A percentile compares a stretch with the other conserved stretches of the same genome.
Evolutionary conservation across 2,329 filamentous ascomycete genomes (phyloP).

Genomic region (Exserohilum turcica): DNA sequence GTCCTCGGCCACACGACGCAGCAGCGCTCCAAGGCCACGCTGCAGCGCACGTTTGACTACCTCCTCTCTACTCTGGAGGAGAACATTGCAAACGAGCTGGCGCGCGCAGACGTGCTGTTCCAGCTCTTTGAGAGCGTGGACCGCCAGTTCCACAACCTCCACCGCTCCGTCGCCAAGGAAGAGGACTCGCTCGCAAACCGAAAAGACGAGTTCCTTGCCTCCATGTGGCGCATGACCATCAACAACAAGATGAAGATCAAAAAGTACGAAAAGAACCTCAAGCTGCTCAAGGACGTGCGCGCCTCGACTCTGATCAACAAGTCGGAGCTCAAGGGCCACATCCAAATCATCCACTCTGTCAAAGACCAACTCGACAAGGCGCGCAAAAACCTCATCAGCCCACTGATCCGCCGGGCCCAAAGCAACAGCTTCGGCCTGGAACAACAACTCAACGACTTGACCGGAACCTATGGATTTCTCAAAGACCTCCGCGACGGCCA

Average conservation of each 20-base stretch:
- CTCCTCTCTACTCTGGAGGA: conserved; percentile 88
- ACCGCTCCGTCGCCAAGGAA: conserved; percentile 83
- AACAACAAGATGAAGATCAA: conserved; percentile 76
- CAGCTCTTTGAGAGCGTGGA: conserved; percentile 91
- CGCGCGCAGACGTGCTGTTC: conserved; percentile 79
- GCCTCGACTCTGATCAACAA: conserved; percentile 87
- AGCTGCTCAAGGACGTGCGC: conserved; percentile 77
- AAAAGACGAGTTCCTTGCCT: conserved; percentile 80
- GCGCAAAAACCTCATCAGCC: conserved; percentile 80
- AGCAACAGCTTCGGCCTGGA: conserved; percentile 75
- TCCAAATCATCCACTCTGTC: conserved; percentile 78
- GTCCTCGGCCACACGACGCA: conserved; percentile 80
- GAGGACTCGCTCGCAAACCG: conserved; percentile 78
- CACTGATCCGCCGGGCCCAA: conserved; percentile 74
- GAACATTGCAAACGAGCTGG: conserved; percentile 81
- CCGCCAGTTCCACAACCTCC: conserved; percentile 85
- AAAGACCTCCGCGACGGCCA: conserved; percentile 76
- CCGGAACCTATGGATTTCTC: conserved; percentile 78
- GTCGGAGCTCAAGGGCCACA: conserved; percentile 82
- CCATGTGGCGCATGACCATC: conserved; percentile 83
- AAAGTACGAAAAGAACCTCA: conserved; percentile 90
- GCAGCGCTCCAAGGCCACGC: conserved; percentile 77
- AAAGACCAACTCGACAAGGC: conserved; percentile 88
- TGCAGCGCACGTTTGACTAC: conserved; percentile 86
- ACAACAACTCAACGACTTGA: conserved; percentile 82